Percentiles rank a stretch among this genome's conserved stretches.
Conservation (phyloP, 2,329 filamentous ascomycete species). For the Pseudogymnoascus sp. region DNA sequence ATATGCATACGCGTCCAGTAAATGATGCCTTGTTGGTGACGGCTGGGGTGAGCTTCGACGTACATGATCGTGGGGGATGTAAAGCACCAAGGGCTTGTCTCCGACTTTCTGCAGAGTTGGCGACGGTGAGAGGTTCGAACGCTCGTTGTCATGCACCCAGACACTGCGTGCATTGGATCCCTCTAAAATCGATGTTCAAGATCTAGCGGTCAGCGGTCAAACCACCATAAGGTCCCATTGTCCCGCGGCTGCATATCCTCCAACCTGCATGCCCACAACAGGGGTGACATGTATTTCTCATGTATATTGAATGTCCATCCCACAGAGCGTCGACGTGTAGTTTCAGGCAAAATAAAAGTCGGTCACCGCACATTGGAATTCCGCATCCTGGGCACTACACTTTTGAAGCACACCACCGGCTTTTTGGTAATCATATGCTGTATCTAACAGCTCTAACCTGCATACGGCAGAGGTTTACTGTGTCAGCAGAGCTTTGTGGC, state of each 20-base stretch:
- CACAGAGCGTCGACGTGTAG: background rate
- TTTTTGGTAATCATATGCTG: background rate
- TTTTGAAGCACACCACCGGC: background rate
- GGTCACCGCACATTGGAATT: background rate
- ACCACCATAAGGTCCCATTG: constrained; percentile 1
- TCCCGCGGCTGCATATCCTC: background rate
- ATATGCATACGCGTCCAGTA: background rate
- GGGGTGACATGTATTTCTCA: background rate
- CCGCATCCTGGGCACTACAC: background rate
- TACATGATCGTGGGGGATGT: background rate
- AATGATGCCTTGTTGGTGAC: background rate
- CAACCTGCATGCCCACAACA: background rate
- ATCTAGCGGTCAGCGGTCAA: constrained; percentile 5
- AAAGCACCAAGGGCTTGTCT: background rate
- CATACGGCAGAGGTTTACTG: background rate
- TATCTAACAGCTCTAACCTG: background rate
- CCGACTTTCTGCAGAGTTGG: constrained; percentile 7
- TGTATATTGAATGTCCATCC: background rate
- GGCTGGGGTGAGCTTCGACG: background rate
- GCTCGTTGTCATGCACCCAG: background rate
- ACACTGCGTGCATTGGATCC: background rate
- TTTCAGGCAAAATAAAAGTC: constrained; percentile 2
- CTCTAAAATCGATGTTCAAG: background rate
- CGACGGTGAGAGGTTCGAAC: background rate
- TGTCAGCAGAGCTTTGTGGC: background rate